A percentile compares a stretch with the other conserved stretches of the same genome.
Evolutionary conservation across 2,329 filamentous ascomycete species (phyloP).

Genomic region (Diaporthe nobilis): DNA sequence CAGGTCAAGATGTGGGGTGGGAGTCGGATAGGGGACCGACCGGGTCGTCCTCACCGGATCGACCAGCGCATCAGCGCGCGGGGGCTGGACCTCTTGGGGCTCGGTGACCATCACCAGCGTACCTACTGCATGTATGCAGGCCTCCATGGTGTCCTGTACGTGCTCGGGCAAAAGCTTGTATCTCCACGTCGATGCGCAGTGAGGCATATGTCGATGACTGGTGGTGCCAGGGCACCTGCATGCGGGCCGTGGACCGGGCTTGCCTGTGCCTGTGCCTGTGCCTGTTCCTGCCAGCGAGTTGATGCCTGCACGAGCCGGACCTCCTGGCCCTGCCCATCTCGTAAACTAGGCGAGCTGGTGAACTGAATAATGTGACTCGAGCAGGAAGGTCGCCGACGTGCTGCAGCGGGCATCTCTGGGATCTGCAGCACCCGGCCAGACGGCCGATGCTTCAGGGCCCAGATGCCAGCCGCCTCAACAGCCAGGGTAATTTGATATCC

Average conservation of each 20-base stretch:
- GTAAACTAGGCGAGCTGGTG: neutral
- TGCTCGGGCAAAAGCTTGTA: slow-evolving; percentile 11
- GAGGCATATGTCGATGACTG: neutral
- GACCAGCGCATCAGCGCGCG: slow-evolving; percentile 13
- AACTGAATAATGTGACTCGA: slow-evolving; percentile 6
- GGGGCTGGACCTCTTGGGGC: neutral
- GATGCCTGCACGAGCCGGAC: neutral
- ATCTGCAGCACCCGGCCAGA: neutral
- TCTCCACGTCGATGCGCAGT: slow-evolving; percentile 3
- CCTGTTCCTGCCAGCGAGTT: slow-evolving; percentile 15
- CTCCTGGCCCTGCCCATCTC: neutral
- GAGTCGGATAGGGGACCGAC: neutral
- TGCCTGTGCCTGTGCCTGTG: neutral
- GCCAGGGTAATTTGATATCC: neutral
- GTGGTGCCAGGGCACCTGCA: neutral
- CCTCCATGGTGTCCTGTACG: neutral
- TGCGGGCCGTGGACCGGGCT: no score
- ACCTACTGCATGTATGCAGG: neutral
- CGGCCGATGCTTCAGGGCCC: neutral
- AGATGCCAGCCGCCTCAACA: neutral
- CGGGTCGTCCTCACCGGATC: slow-evolving; percentile 5
- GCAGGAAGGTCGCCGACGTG: neutral
- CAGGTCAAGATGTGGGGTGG: slow-evolving; percentile 8
- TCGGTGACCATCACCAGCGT: neutral
- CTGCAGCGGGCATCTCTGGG: neutral